Percentiles rank a stretch among this genome's conserved stretches.
These are phyloP conservation scores for Herpotrichia juniperi DNA, from an alignment of 2,329 filamentous ascomycete species.

Conservation along the genomic window DNA sequence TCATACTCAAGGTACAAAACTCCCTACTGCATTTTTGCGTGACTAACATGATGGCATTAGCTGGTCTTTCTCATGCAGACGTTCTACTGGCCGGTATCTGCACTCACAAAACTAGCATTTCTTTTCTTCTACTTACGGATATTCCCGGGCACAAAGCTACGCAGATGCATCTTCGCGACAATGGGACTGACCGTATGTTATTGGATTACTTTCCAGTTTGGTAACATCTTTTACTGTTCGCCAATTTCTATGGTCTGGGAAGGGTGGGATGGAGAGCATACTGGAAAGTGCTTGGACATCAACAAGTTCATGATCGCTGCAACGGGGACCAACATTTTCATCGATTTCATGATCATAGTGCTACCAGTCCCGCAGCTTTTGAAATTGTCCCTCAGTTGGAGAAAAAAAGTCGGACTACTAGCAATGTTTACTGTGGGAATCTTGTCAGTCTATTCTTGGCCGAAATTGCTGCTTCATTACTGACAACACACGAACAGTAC, in stretches of 20 bases:
- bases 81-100: background rate
- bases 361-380: constrained; percentile 39
- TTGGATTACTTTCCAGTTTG: constrained; percentile 53
- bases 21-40: background rate
- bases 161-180: constrained; percentile 25
- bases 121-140: constrained; percentile 42
- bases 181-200: constrained; percentile 34
- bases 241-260: constrained; percentile 58
- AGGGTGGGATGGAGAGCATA: constrained; percentile 32
- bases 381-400: constrained; percentile 33
- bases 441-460: constrained; percentile 39
- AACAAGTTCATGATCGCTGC: constrained; percentile 36
- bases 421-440: constrained; percentile 46
- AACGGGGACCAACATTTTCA: constrained; percentile 38
- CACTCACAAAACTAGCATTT: constrained; percentile 38
- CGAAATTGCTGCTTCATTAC: constrained; percentile 22
- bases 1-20: background rate
- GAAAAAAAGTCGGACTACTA: constrained; percentile 43
- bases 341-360: constrained; percentile 32
- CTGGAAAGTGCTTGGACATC: constrained; percentile 40
- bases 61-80: background rate
- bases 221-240: constrained; percentile 57
- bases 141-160: constrained; percentile 36
- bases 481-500: constrained; percentile 10
- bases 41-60: background rate